Conservation (phyloP, 352 stramenopile species). For the Globisporangium spinosum region DNA sequence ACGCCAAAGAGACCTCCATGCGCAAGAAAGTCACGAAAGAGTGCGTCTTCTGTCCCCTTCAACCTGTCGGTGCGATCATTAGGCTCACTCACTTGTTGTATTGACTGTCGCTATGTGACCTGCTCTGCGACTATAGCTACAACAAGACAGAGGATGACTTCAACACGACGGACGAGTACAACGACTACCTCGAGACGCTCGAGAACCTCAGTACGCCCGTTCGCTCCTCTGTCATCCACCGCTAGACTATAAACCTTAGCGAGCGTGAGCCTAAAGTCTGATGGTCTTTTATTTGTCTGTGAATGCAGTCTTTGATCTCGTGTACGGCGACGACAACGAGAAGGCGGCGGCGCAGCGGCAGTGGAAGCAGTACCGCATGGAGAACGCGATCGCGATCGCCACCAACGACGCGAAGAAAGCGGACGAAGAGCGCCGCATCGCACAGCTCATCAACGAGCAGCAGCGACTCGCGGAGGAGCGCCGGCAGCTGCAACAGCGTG, state of each 20-base stretch:
- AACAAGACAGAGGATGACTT: slow-evolving; percentile 89
- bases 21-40: slow-evolving; percentile 87
- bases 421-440: slow-evolving; percentile 83
- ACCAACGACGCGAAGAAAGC: slow-evolving; percentile 85
- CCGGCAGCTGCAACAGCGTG: slow-evolving; percentile 66
- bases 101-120: neutral
- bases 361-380: slow-evolving; percentile 83
- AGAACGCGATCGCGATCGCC: slow-evolving; percentile 79
- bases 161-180: slow-evolving; percentile 83
- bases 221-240: neutral
- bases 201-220: slow-evolving; percentile 73
- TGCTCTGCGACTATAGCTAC: slow-evolving; percentile 40
- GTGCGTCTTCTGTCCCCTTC: slow-evolving; percentile 26
- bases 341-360: slow-evolving; percentile 73
- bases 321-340: slow-evolving; percentile 71
- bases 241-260: neutral
- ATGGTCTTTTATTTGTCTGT: slow-evolving; percentile 6
- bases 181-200: slow-evolving; percentile 81
- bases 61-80: neutral
- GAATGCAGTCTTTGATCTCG: slow-evolving; percentile 75
- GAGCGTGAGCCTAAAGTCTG: neutral
- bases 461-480: slow-evolving; percentile 75
- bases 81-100: neutral
- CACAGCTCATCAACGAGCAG: slow-evolving; percentile 81
- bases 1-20: slow-evolving; percentile 80